Conservation (phyloP, 768 basidiomycete genomes). For the Pisolithus marmoratus region DNA sequence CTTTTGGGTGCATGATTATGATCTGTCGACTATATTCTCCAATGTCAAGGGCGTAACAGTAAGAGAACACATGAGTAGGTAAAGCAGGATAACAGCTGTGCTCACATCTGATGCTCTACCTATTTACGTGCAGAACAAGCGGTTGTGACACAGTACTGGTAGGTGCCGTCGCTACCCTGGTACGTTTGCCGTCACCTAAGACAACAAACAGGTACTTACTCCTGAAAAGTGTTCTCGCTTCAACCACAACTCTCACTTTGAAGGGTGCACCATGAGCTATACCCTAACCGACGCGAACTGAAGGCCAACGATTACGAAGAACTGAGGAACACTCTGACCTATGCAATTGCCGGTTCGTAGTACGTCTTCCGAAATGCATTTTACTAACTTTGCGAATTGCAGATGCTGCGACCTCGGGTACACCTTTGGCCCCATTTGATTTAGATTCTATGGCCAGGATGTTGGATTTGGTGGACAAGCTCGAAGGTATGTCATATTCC, state of each 20-base stretch:
- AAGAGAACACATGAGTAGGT: constrained; percentile 37
- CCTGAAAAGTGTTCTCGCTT: not conserved
- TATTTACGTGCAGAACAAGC: constrained; percentile 10
- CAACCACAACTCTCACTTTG: not conserved
- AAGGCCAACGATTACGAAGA: not conserved
- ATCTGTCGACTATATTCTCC: constrained; percentile 26
- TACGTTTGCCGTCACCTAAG: not conserved
- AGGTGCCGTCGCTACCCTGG: not conserved
- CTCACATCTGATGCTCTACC: not conserved
- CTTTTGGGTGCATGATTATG: constrained; percentile 43
- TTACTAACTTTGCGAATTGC: too few relatives aligned
- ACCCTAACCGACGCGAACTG: not conserved
- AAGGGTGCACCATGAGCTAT: constrained; percentile 7
- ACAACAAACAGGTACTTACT: not conserved
- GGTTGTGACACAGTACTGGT: constrained; percentile 21
- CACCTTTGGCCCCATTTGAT: constrained; percentile 7
- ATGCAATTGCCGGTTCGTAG: constrained; percentile 17
- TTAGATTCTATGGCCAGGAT: constrained; percentile 3
- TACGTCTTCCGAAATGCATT: not conserved
- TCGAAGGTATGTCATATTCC: not conserved
- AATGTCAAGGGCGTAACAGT: constrained; percentile 35
- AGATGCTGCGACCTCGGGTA: constrained; percentile 4
- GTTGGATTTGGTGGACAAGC: constrained; percentile 3
- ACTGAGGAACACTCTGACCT: constrained; percentile 1
- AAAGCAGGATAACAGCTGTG: not conserved